Percentiles rank a stretch among this genome's conserved stretches.
phyloP scores from a whole-genome alignment of 1,284 basidiomycete species.

The Heterobasidion parviporum region DNA sequence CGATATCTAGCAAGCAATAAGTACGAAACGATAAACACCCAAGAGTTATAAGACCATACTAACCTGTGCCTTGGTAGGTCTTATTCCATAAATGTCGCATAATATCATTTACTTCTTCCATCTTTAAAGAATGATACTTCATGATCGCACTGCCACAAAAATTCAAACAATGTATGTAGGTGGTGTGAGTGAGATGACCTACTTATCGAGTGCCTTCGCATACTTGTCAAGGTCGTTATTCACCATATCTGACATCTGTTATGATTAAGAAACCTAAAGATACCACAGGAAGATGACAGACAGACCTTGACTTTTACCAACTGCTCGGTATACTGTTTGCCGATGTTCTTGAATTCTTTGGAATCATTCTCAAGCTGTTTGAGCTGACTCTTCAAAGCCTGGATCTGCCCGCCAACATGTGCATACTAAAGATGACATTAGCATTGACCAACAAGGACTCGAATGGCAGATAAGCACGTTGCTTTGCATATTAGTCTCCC shows the following conservation, averaged over 20 bases:
- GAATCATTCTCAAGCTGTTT: conserved; percentile 68
- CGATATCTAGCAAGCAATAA: conserved; percentile 68
- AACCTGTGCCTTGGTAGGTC: conserved; percentile 97
- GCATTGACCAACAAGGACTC: conserved; percentile 4
- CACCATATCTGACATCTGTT: conserved; percentile 87
- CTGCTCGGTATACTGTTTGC: conserved; percentile 83
- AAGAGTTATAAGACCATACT: conserved; percentile 11
- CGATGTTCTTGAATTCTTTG: conserved; percentile 82
- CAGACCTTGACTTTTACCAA: conserved; percentile 88
- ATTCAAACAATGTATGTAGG: background rate
- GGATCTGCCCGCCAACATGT: conserved; percentile 75
- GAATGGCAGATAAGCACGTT: conserved; percentile 38
- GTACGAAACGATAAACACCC: background rate
- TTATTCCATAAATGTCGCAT: conserved; percentile 97
- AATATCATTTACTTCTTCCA: conserved; percentile 99
- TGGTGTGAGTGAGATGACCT: conserved; percentile 17
- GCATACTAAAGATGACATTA: conserved; percentile 49
- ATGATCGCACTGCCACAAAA: conserved; percentile 75
- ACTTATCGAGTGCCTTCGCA: conserved; percentile 93
- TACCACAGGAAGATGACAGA: conserved; percentile 2
- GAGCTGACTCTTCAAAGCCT: conserved; percentile 65
- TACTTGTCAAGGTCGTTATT: conserved; percentile 97
- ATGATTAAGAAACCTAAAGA: background rate
- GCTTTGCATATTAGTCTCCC: conserved; percentile 64
- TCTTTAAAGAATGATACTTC: conserved; percentile 97